Evolutionary conservation across 208 protist species (phyloP).

Genomic region (Acanthamoeba divionensis): DNA sequence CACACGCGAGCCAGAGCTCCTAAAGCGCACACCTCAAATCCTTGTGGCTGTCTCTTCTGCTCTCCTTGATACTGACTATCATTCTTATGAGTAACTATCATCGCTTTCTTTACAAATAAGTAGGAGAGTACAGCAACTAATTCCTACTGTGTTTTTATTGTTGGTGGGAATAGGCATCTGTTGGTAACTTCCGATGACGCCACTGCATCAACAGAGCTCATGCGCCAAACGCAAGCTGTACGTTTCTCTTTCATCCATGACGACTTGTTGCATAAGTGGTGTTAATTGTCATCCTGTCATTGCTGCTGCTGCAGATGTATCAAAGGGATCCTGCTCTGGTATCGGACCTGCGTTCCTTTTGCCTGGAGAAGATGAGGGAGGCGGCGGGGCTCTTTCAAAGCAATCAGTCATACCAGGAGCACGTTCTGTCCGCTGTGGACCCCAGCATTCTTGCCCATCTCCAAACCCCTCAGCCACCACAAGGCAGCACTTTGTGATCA

Average conservation of each 20-base stretch:
- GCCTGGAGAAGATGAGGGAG: slow-evolving; percentile 5
- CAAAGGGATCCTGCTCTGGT: not conserved
- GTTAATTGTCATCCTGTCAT: not conserved
- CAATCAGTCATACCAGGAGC: slow-evolving; percentile 13
- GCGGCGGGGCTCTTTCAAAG: slow-evolving; percentile 1
- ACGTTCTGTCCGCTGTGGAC: slow-evolving; percentile 6
- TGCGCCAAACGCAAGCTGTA: slow-evolving; percentile 47
- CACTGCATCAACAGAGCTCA: not conserved
- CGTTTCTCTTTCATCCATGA: not conserved
- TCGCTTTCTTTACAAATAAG: too few species aligned
- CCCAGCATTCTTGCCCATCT: slow-evolving; percentile 6
- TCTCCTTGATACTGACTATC: not conserved
- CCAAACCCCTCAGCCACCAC: too few species aligned
- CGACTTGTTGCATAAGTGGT: not conserved
- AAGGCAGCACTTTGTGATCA: too few species aligned
- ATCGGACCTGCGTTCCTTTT: slow-evolving; percentile 6
- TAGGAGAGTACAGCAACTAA: too few species aligned
- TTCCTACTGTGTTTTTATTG: not conserved
- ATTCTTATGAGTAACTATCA: slow-evolving; percentile 31
- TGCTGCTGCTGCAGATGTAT: not conserved
- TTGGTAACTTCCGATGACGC: not conserved
- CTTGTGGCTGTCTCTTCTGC: not conserved
- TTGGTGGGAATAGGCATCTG: not conserved
- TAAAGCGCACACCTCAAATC: slow-evolving; percentile 20
- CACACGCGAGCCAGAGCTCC: not conserved